Conservation (phyloP, 192 early-diverging fungal genomes). For the Irineochytrium annulatum region DNA sequence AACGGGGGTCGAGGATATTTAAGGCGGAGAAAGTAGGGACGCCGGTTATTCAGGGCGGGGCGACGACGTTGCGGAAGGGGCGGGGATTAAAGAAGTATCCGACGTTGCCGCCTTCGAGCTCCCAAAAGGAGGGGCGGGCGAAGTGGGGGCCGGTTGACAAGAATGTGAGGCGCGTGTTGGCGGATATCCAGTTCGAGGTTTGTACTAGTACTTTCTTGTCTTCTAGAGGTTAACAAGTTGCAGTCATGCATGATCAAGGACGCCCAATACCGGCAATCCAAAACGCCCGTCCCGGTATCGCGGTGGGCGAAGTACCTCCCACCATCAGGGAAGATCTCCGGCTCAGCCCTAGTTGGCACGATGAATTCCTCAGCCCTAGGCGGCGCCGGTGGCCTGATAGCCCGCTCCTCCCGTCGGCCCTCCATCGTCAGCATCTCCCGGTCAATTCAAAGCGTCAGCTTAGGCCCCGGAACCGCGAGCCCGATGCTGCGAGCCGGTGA, state of each 20-base stretch:
- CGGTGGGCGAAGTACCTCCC: slow-evolving; percentile 16
- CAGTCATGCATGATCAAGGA: slow-evolving; percentile 26
- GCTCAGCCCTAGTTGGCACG: too few species aligned
- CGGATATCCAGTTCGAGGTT: slow-evolving; percentile 53
- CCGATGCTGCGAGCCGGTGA: too few species aligned
- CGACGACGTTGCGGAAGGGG: not conserved
- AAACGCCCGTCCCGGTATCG: not conserved
- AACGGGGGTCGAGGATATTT: slow-evolving; percentile 20
- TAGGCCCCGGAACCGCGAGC: too few species aligned
- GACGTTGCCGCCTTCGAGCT: too few species aligned
- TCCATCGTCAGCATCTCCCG: too few species aligned
- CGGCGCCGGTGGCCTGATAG: too few species aligned
- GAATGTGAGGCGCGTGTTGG: slow-evolving; percentile 35
- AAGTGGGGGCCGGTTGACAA: slow-evolving; percentile 33
- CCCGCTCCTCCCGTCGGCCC: too few species aligned
- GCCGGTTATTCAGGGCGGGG: not conserved
- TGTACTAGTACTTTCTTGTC: too few species aligned
- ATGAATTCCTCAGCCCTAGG: too few species aligned
- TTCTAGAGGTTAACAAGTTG: not conserved
- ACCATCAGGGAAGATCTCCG: too few species aligned
- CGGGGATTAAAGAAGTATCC: not conserved
- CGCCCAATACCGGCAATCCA: slow-evolving; percentile 1
- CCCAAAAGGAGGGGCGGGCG: not conserved
- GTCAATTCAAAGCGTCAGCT: too few species aligned
- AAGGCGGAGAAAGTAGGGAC: slow-evolving; percentile 5